These are phyloP conservation scores for Fulvia fulva DNA, from an alignment of 2,329 filamentous ascomycete genomes.

Conservation along the genomic window DNA sequence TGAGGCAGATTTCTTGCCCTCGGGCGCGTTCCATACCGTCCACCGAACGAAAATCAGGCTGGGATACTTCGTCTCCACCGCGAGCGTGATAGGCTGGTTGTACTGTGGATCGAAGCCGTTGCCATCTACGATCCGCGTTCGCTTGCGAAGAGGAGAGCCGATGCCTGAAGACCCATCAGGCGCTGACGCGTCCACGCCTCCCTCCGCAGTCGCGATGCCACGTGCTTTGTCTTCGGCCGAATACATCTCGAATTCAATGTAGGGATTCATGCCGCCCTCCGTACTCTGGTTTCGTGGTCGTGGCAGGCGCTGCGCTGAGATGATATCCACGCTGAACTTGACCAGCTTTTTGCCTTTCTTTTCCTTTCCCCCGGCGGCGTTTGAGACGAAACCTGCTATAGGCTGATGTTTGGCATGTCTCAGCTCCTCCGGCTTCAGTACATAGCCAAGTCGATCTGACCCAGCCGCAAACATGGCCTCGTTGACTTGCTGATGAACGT, in stretches of 20 bases:
- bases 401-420: slow-evolving; percentile 61
- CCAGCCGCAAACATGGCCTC: slow-evolving; percentile 95
- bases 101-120: slow-evolving; percentile 95
- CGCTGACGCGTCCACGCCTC: slow-evolving; percentile 61
- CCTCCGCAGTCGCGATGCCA: slow-evolving; percentile 62
- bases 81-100: slow-evolving; percentile 72
- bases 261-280: slow-evolving; percentile 79
- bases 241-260: slow-evolving; percentile 91
- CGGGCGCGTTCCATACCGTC: slow-evolving; percentile 81
- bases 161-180: slow-evolving; percentile 64
- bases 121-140: slow-evolving; percentile 74
- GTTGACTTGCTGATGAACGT: slow-evolving; percentile 92
- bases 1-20: slow-evolving; percentile 64
- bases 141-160: slow-evolving; percentile 68
- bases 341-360: slow-evolving; percentile 79
- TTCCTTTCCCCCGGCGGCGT: slow-evolving; percentile 48
- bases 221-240: slow-evolving; percentile 88
- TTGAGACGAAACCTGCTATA: slow-evolving; percentile 48
- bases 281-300: slow-evolving; percentile 69
- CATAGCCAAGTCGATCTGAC: slow-evolving; percentile 82
- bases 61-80: slow-evolving; percentile 87
- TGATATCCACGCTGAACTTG: slow-evolving; percentile 78
- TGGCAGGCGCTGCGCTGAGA: slow-evolving; percentile 93
- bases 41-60: slow-evolving; percentile 91
- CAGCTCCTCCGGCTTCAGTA: slow-evolving; percentile 84